Conservation (phyloP, 768 basidiomycete species). For the Tylopilus balloui region DNA sequence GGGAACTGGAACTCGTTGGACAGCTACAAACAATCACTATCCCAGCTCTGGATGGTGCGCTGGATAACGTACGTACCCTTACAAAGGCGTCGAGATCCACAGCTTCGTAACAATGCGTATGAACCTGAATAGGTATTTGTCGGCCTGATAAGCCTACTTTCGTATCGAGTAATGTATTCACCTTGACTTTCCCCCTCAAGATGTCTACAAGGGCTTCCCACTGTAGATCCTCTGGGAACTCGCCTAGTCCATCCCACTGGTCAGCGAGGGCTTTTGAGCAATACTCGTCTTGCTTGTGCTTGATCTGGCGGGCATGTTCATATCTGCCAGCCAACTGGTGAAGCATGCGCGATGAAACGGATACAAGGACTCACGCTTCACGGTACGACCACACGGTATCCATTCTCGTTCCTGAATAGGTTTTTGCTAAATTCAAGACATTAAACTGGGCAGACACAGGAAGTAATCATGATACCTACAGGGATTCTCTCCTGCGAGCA, state of each 20-base stretch:
- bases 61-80: conserved; percentile 40
- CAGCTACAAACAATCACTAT: conserved; percentile 36
- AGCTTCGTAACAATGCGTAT: conserved; percentile 55
- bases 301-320: conserved; percentile 60
- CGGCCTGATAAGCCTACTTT: neutral
- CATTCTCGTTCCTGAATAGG: conserved; percentile 51
- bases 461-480: conserved; percentile 17
- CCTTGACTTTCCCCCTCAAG: conserved; percentile 71
- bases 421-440: conserved; percentile 6
- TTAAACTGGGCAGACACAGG: neutral
- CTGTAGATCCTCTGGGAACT: conserved; percentile 64
- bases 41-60: neutral
- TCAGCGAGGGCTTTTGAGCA: conserved; percentile 48
- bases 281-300: conserved; percentile 62
- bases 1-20: conserved; percentile 81
- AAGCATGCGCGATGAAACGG: neutral
- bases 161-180: conserved; percentile 18
- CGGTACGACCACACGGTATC: conserved; percentile 67
- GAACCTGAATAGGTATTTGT: conserved; percentile 30
- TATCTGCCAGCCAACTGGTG: conserved; percentile 35
- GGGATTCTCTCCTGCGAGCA: conserved; percentile 52
- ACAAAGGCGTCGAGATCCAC: conserved; percentile 67
- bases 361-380: conserved; percentile 35
- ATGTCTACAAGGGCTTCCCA: conserved; percentile 72
- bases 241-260: conserved; percentile 42